Percentiles rank a stretch among this genome's conserved stretches.
phyloP scores from a whole-genome alignment of 1,284 basidiomycete species.

The Ganoderma sp. region DNA sequence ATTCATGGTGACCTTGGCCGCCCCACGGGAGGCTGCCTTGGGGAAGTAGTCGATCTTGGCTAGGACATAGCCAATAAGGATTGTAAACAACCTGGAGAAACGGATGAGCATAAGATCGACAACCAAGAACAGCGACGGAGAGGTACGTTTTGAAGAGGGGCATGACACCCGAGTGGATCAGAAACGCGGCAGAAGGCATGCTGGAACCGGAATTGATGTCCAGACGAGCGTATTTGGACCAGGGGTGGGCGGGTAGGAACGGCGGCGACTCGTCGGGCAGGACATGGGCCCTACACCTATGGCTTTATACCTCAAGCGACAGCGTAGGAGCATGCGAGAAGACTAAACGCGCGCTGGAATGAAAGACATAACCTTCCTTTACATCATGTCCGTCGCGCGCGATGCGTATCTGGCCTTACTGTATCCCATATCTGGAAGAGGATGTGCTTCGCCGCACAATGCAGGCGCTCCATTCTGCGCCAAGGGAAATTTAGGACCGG shows the following conservation, averaged over 20 bases:
- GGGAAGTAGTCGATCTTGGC: slow-evolving; percentile 44
- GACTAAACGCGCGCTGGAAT: slow-evolving; percentile 15
- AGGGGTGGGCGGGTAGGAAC: background rate
- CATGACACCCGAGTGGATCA: slow-evolving; percentile 43
- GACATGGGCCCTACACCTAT: background rate
- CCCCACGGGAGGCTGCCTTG: slow-evolving; percentile 43
- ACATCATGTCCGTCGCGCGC: slow-evolving; percentile 10
- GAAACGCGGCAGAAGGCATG: slow-evolving; percentile 39
- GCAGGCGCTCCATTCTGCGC: too few relatives aligned
- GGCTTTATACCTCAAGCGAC: slow-evolving; percentile 17
- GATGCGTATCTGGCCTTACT: slow-evolving; percentile 1
- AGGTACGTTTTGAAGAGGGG: slow-evolving; percentile 43
- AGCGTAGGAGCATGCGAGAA: background rate
- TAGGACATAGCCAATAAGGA: slow-evolving; percentile 45
- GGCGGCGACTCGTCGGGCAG: slow-evolving; percentile 7
- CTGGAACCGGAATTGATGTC: slow-evolving; percentile 1
- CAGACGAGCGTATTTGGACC: background rate
- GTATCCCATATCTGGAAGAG: slow-evolving; percentile 20
- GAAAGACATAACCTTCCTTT: slow-evolving; percentile 15
- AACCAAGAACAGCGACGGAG: background rate
- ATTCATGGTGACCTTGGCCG: slow-evolving; percentile 49
- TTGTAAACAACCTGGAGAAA: slow-evolving; percentile 41
- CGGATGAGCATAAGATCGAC: background rate
- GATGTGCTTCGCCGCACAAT: background rate
- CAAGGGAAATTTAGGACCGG: background rate